phyloP scores from a whole-genome alignment of 305 asterid species.

The Fraxinus latifolia region DNA sequence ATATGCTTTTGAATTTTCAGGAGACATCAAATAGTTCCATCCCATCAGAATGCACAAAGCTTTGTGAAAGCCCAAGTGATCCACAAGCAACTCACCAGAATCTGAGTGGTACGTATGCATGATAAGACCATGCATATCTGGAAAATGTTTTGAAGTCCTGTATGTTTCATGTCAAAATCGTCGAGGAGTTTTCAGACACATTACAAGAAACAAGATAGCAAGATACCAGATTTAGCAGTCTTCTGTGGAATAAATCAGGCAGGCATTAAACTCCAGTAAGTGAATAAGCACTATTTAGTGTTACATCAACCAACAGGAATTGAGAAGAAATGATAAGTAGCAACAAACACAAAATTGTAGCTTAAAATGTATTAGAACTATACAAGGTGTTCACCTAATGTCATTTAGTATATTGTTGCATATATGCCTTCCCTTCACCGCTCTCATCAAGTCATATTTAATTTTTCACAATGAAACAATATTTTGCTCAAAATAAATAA shows the following conservation, averaged over 20 bases:
- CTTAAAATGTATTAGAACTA: background rate
- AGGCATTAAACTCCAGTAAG: background rate
- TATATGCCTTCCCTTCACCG: background rate
- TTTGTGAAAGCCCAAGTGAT: conserved; percentile 91
- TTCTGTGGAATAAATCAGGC: conserved; percentile 14
- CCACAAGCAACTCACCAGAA: conserved; percentile 56
- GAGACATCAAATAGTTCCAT: conserved; percentile 76
- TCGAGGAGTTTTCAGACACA: conserved; percentile 43
- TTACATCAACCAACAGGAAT: conserved; percentile 14
- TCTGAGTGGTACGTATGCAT: conserved; percentile 80
- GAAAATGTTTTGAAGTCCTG: conserved; percentile 81
- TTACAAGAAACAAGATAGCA: conserved; percentile 30
- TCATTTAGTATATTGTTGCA: background rate
- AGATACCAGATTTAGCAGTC: conserved; percentile 21
- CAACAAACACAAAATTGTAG: background rate
- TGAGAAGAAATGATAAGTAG: background rate
- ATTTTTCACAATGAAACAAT: conserved; percentile 11
- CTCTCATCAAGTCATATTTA: conserved; percentile 12
- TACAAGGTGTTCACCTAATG: background rate
- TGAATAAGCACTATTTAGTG: background rate
- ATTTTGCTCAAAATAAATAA: background rate
- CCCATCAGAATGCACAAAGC: conserved; percentile 92
- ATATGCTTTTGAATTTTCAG: conserved; percentile 85
- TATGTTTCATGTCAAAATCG: conserved; percentile 62
- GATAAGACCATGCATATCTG: conserved; percentile 78